phyloP scores from a whole-genome alignment of 176 grass and related monocot species.

The Oryza glumipatula region DNA sequence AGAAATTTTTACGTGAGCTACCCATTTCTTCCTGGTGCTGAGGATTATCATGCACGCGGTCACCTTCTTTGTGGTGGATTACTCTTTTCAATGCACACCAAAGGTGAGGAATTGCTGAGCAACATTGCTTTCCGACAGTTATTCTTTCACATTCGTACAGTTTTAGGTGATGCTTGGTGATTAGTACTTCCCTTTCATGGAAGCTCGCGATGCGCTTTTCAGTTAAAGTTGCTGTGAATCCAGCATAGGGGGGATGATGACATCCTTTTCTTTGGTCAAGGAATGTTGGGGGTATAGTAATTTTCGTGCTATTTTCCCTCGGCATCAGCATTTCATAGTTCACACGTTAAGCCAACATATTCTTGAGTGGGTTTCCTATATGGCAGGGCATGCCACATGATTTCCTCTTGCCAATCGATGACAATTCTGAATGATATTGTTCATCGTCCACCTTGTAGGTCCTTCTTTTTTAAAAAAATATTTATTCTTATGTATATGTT shows the following conservation, averaged over 20 bases:
- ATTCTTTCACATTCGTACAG: neutral
- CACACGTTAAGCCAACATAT: neutral
- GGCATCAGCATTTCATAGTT: neutral
- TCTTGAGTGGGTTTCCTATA: neutral
- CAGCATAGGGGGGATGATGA: neutral
- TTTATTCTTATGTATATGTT: conserved; percentile 21
- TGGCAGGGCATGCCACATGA: conserved; percentile 11
- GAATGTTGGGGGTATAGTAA: neutral
- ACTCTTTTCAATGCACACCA: conserved; percentile 48
- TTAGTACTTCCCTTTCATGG: conserved; percentile 13
- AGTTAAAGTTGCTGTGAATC: neutral
- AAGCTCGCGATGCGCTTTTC: neutral
- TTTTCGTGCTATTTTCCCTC: neutral
- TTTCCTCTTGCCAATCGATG: conserved; percentile 24
- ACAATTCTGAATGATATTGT: conserved; percentile 30
- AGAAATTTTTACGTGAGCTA: conserved; percentile 50
- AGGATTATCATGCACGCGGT: conserved; percentile 48
- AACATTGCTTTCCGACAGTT: neutral
- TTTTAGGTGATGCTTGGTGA: neutral
- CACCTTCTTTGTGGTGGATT: conserved; percentile 54
- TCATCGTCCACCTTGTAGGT: conserved; percentile 32
- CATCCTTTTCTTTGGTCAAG: neutral
- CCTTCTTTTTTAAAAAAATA: conserved; percentile 47
- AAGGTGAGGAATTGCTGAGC: conserved; percentile 27
- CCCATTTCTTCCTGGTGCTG: conserved; percentile 46